Evolutionary conservation across 495 filamentous ascomycete genomes (phyloP).

Genomic region (Xylaria cubensis): DNA sequence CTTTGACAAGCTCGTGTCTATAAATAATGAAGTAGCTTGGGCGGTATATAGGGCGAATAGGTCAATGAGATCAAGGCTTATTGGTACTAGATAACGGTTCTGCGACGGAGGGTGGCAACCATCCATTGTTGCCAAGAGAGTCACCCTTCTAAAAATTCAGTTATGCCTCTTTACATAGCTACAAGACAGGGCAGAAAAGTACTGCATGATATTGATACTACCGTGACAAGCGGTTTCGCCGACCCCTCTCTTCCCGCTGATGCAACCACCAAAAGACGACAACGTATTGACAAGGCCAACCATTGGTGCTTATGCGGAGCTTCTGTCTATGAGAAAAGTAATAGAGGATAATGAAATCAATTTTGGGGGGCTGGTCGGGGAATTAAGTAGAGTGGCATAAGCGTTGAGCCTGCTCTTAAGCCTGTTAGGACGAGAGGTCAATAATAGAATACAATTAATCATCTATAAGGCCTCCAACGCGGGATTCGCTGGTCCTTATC

Average conservation of each 20-base stretch:
- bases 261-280: not conserved
- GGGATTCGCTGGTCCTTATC: not conserved
- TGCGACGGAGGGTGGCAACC: not conserved
- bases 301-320: not conserved
- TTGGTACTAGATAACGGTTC: not conserved
- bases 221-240: not conserved
- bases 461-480: not conserved
- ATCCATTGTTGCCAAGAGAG: no score
- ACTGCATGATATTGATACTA: not conserved
- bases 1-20: not conserved
- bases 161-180: no score
- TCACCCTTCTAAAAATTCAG: no score
- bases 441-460: not conserved
- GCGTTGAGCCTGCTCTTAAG: not conserved
- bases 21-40: not conserved
- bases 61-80: not conserved
- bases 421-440: not conserved
- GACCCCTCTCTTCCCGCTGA: not conserved
- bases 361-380: not conserved
- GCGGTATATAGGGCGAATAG: not conserved
- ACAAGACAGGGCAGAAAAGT: no score
- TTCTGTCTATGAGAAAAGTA: no score
- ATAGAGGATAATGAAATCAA: not conserved
- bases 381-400: not conserved
- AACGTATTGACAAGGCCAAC: not conserved